A percentile compares a stretch with the other conserved stretches of the same genome.
These are phyloP conservation scores for Musa itinerans DNA, from an alignment of 176 grass and related monocot species.

Conservation along the genomic window DNA sequence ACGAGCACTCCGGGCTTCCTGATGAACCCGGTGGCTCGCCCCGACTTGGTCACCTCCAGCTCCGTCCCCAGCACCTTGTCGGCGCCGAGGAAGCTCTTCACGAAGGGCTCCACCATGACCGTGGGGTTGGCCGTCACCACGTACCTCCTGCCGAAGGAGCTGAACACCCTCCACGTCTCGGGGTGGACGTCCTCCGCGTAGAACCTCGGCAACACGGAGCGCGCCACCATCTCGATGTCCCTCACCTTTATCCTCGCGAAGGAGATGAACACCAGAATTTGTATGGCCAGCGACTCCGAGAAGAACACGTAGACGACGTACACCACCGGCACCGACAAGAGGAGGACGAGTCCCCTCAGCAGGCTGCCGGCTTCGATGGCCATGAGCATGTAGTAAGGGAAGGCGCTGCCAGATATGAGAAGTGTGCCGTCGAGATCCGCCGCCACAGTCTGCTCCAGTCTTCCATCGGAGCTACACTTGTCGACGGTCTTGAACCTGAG, in stretches of 20 bases:
- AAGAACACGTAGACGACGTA: constrained; percentile 84
- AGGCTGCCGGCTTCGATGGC: constrained; percentile 91
- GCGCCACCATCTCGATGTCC: constrained; percentile 78
- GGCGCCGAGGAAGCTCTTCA: constrained; percentile 21
- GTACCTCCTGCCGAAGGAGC: constrained; percentile 56
- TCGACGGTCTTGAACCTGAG: constrained; percentile 63
- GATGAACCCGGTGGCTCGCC: constrained; percentile 13
- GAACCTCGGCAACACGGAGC: constrained; percentile 80
- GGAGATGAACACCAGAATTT: constrained; percentile 79
- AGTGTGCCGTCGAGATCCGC: constrained; percentile 95
- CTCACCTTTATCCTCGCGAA: constrained; percentile 61
- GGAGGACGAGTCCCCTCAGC: constrained; percentile 53
- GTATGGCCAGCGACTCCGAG: constrained; percentile 80
- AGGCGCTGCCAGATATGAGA: constrained; percentile 65
- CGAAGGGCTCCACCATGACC: constrained; percentile 84
- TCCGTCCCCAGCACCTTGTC: constrained; percentile 18
- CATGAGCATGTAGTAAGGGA: constrained; percentile 92
- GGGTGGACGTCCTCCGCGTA: constrained; percentile 91
- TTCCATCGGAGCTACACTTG: constrained; percentile 58
- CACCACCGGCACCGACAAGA: constrained; percentile 73
- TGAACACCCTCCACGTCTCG: constrained; percentile 92
- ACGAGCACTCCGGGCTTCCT: constrained; percentile 1
- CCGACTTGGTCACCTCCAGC: constrained; percentile 18
- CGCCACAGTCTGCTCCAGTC: constrained; percentile 65
- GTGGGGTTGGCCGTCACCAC: constrained; percentile 11